Evolutionary conservation across 1,139 yeast species (phyloP).

Genomic region (Kodamaea alishanica): DNA sequence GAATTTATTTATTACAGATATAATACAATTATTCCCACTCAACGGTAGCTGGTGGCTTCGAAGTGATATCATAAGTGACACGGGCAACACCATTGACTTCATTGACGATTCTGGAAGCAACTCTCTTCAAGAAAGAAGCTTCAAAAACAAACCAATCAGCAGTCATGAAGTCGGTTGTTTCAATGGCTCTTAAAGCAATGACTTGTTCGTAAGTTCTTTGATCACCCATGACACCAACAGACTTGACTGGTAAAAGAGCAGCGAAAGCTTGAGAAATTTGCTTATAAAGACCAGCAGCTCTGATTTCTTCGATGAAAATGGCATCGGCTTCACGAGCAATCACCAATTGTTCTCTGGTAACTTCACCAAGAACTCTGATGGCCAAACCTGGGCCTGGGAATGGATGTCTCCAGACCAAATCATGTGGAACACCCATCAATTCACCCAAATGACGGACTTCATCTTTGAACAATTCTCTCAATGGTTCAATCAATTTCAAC

Average conservation of each 20-base stretch:
- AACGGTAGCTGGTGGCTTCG: constrained; percentile 99
- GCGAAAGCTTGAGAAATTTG: constrained; percentile 98
- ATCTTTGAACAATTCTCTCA: constrained; percentile 96
- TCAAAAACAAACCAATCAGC: constrained; percentile 98
- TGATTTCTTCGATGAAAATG: constrained; percentile 94
- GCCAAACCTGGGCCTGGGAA: constrained; percentile 99
- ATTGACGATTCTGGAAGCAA: constrained; percentile 93
- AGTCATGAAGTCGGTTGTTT: constrained; percentile 97
- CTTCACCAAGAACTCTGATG: constrained; percentile 95
- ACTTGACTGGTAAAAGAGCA: constrained; percentile 91
- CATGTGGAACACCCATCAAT: constrained; percentile 92
- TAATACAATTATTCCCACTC: constrained; percentile 80
- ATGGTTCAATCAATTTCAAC: constrained; percentile 95
- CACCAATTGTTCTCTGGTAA: constrained; percentile 84
- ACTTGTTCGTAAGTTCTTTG: constrained; percentile 99
- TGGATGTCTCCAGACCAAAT: constrained; percentile 99
- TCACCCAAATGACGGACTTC: constrained; percentile 97
- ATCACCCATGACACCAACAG: constrained; percentile 99
- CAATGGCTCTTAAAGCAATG: constrained; percentile 96
- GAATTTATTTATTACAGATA: not conserved
- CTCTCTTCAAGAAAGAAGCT: constrained; percentile 85
- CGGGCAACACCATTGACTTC: constrained; percentile 99
- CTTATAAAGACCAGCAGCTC: constrained; percentile 85
- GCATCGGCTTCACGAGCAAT: constrained; percentile 97
- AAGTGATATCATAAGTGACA: constrained; percentile 96